A percentile compares a stretch with the other conserved stretches of the same genome.
phyloP scores from a whole-genome alignment of 148 eudicot species.

The Chenopodium quinoa region DNA sequence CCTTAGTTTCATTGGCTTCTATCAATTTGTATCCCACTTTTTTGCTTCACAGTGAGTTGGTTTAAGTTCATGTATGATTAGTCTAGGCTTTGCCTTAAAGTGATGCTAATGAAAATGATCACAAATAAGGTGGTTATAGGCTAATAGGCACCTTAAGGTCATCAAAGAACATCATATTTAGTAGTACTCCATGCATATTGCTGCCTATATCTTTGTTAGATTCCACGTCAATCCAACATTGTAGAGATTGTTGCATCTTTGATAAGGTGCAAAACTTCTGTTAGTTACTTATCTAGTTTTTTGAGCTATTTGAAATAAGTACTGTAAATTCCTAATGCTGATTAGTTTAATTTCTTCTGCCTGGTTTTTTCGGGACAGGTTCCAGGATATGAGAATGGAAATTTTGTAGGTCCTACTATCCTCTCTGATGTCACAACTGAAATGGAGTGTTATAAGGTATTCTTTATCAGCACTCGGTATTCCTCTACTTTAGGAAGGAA shows the following conservation, averaged over 20 bases:
- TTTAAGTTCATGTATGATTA: not conserved
- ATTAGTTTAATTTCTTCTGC: not conserved
- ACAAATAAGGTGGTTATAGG: not conserved
- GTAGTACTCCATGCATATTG: not conserved
- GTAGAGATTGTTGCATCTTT: not conserved
- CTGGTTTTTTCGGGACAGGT: conserved; percentile 42
- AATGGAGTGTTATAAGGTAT: conserved; percentile 98
- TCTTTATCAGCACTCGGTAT: not conserved
- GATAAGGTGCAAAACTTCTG: conserved; percentile 11
- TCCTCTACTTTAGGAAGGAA: not conserved
- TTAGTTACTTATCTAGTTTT: not conserved
- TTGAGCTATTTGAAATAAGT: not conserved
- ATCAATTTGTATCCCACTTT: not conserved
- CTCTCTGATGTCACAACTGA: conserved; percentile 79
- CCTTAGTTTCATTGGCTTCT: not conserved
- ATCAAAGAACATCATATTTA: not conserved
- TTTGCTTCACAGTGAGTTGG: not conserved
- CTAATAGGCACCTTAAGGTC: not conserved
- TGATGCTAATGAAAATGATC: not conserved
- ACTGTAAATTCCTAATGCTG: not conserved
- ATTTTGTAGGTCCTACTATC: conserved; percentile 91
- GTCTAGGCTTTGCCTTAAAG: too few species aligned
- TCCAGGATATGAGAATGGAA: conserved; percentile 90
- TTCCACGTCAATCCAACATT: not conserved
- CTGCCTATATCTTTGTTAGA: not conserved